Base-by-base conservation (phyloP, 805 yeast species). In the Lachancea sp. region DNA sequence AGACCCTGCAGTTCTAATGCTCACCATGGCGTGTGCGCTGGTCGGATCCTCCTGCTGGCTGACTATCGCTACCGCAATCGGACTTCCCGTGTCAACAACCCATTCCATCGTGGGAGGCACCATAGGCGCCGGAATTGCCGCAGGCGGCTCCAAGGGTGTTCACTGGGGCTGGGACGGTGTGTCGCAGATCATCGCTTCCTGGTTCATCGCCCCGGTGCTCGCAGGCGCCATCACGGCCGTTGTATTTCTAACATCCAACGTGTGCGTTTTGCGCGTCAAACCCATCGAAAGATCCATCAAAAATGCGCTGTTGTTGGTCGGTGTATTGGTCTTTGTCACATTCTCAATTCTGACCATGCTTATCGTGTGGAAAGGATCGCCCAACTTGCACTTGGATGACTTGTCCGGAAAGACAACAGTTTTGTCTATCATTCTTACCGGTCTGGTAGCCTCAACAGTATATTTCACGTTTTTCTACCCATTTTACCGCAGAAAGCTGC, bases 21-120 rank as follows among this genome's bases (percentile, higher is more conserved):
- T 83, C 41, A 74, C 83, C 25, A 83, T 83, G 90, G 72, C 82
- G 16, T 78, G 84, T 68, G 90, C 91, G 26, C 66, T 81, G 44
- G 77, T 82, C 45, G 91, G 90, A 36, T 80, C 88, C 4, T 79
- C 90, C 1, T 36, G 70, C 25, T 83, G 90, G 90, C 70, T 83
- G 44, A 67, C 82, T 4, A 44, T 79, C 48, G 90, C 90, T 33
- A 84, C 90, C 13, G 49, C 60, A 2, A 64, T 82, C 27, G 85
- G 86, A 50, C 73, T 80, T 75, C 90, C 90, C n/a, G 89, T 82
- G 36, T 83, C 90, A 16, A 82, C 90, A 15, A 83, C 91, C 10
- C 90, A 84, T 58, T 79, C 88, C 9, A 81, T 84, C 51, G 82
- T 83, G 41, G 90, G 90, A 56, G 89, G 79, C 35, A 73, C 81